Conservation (phyloP, 2,329 filamentous ascomycete genomes). For the Trichoderma sp. region DNA sequence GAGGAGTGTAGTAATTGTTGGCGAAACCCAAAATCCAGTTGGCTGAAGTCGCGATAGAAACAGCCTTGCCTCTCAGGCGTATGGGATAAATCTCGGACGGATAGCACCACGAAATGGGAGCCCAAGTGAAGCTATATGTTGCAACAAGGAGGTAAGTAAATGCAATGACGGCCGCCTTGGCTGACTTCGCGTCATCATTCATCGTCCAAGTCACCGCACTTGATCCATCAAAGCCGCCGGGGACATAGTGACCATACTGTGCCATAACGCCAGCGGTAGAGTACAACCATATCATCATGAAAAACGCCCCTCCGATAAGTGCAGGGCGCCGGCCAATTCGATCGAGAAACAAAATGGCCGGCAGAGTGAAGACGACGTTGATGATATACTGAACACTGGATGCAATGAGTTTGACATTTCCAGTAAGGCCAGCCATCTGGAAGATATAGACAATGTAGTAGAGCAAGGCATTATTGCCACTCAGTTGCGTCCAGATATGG, state of each 20-base stretch:
- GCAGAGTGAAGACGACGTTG: background rate
- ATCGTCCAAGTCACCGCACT: background rate
- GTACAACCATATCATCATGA: conserved; percentile 3
- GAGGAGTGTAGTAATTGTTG: conserved; percentile 8
- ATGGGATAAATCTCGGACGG: conserved; percentile 1
- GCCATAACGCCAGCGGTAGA: conserved; percentile 1
- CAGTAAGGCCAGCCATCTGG: conserved; percentile 3
- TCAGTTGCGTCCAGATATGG: conserved; percentile 3
- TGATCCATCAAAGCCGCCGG: background rate
- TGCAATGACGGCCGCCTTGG: conserved; percentile 1
- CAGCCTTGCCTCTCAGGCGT: background rate
- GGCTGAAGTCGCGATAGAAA: background rate
- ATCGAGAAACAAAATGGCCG: background rate
- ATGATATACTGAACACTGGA: background rate
- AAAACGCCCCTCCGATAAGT: background rate
- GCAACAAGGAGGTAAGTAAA: conserved; percentile 10
- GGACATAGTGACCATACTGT: background rate
- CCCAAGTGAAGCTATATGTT: background rate
- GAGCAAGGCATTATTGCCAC: conserved; percentile 4
- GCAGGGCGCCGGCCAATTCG: background rate
- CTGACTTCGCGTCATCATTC: background rate
- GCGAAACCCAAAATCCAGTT: conserved; percentile 34
- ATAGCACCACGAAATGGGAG: background rate
- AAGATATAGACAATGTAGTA: conserved; percentile 13
- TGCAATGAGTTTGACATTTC: conserved; percentile 8